These are phyloP conservation scores for Mortierella alpina DNA, from an alignment of 192 early-diverging fungal genomes.

Conservation along the genomic window DNA sequence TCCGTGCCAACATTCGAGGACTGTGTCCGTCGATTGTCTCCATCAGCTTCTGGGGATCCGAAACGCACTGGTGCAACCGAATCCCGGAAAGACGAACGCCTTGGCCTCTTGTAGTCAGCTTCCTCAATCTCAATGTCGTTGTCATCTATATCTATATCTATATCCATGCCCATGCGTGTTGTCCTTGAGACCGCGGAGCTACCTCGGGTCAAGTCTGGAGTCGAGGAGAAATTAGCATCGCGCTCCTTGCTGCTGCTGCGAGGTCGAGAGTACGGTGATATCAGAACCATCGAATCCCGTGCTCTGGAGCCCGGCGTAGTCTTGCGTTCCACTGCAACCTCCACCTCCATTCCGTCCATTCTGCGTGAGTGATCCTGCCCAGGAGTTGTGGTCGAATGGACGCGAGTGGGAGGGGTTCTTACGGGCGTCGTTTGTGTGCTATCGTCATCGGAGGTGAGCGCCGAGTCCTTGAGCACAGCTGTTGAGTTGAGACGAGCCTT, in stretches of 20 bases:
- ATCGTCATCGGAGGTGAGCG: too few species aligned
- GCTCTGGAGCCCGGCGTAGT: slow-evolving; percentile 22
- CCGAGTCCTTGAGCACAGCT: too few species aligned
- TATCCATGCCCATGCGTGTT: slow-evolving; percentile 4
- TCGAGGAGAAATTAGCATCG: background rate
- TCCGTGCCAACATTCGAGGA: background rate
- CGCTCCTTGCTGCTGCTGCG: background rate
- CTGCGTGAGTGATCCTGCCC: background rate
- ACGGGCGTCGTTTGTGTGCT: too few species aligned
- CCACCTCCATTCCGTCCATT: background rate
- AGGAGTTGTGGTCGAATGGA: too few species aligned
- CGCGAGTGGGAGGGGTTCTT: too few species aligned
- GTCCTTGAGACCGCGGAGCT: background rate
- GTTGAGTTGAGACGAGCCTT: too few species aligned
- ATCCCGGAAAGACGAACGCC: slow-evolving; percentile 35
- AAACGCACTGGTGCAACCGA: slow-evolving; percentile 32
- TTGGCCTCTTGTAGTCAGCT: slow-evolving; percentile 10
- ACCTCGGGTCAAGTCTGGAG: background rate
- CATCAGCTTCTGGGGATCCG: slow-evolving; percentile 8
- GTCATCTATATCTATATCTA: slow-evolving; percentile 10
- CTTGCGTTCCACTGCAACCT: background rate
- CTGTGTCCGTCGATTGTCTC: background rate
- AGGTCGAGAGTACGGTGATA: slow-evolving; percentile 16
- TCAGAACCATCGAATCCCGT: slow-evolving; percentile 31
- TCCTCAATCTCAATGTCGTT: background rate